Evolutionary conservation across 768 basidiomycete species (phyloP).

Genomic region (Clathrus columnatus): DNA sequence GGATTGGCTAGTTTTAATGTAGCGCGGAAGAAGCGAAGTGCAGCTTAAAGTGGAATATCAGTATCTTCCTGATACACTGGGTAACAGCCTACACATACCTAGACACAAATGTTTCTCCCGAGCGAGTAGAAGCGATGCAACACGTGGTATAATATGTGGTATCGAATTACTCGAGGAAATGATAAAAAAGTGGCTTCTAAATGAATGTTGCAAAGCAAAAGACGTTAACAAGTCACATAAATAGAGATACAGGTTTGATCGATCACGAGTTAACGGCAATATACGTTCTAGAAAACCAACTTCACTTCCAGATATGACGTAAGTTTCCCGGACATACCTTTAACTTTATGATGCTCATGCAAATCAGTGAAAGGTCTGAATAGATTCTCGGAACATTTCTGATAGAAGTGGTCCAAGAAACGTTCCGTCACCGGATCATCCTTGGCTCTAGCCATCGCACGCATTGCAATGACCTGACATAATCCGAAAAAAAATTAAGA

Average conservation of each 20-base stretch:
- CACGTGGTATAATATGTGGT: conserved; percentile 42
- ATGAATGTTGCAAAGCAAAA: conserved; percentile 81
- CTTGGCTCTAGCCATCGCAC: conserved; percentile 50
- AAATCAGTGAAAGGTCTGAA: conserved; percentile 73
- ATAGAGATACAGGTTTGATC: conserved; percentile 77
- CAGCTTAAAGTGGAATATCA: conserved; percentile 41
- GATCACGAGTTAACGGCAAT: conserved; percentile 57
- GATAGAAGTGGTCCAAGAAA: conserved; percentile 93
- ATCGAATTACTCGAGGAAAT: conserved; percentile 52
- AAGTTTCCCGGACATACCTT: conserved; percentile 30
- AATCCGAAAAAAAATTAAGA: conserved; percentile 2
- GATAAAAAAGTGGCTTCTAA: conserved; percentile 86
- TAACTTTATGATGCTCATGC: conserved; percentile 52
- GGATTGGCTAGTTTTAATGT: conserved; percentile 76
- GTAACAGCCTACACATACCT: conserved; percentile 43
- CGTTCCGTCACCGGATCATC: conserved; percentile 82
- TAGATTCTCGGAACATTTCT: conserved; percentile 65
- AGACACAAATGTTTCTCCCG: conserved; percentile 90
- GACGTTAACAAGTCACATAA: conserved; percentile 87
- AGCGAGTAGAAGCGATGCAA: conserved; percentile 69
- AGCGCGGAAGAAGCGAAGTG: conserved; percentile 86
- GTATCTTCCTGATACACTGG: background rate
- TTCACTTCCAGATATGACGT: conserved; percentile 13
- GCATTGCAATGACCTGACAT: conserved; percentile 22
- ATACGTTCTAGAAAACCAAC: conserved; percentile 33